Conservation (phyloP, 2,329 filamentous ascomycete species). For the Colletotrichum incanum region DNA sequence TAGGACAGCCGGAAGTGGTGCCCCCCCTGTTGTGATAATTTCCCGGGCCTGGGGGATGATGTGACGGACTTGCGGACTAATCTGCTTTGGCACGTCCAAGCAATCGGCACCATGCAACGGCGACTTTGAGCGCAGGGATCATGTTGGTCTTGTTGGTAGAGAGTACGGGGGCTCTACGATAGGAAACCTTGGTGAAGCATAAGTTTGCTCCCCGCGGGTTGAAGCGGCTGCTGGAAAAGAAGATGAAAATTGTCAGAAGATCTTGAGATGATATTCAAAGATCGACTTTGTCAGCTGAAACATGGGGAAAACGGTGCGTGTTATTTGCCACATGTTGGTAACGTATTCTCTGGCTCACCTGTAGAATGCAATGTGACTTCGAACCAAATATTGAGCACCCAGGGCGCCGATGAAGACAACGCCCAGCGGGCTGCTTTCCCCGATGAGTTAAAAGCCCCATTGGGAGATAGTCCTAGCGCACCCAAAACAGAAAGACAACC, state of each 20-base stretch:
- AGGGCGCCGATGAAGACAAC: constrained; percentile 9
- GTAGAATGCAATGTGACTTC: constrained; percentile 6
- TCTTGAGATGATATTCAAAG: background rate
- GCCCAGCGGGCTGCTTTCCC: constrained; percentile 24
- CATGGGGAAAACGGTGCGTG: background rate
- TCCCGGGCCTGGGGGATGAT: constrained; percentile 36
- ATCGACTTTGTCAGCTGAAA: background rate
- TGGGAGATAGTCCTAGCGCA: constrained; percentile 19
- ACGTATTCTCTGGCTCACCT: constrained; percentile 9
- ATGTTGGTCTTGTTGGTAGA: constrained; percentile 8
- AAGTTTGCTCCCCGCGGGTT: background rate
- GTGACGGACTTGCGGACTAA: constrained; percentile 38
- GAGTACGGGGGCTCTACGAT: background rate
- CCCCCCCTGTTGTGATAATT: constrained; percentile 43
- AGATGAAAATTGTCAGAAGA: background rate
- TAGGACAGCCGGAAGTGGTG: constrained; percentile 33
- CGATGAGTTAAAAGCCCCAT: constrained; percentile 20
- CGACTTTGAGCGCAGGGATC: constrained; percentile 27
- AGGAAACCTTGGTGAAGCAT: background rate
- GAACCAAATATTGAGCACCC: background rate
- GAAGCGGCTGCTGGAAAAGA: constrained; percentile 1
- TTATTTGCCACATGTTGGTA: background rate
- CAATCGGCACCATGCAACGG: constrained; percentile 35
- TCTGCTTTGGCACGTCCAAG: constrained; percentile 43
- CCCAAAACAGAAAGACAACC: background rate